Percentiles rank a stretch among this genome's conserved stretches.
Conservation (phyloP, 148 eudicot species). For the Fagopyrum tataricum region DNA sequence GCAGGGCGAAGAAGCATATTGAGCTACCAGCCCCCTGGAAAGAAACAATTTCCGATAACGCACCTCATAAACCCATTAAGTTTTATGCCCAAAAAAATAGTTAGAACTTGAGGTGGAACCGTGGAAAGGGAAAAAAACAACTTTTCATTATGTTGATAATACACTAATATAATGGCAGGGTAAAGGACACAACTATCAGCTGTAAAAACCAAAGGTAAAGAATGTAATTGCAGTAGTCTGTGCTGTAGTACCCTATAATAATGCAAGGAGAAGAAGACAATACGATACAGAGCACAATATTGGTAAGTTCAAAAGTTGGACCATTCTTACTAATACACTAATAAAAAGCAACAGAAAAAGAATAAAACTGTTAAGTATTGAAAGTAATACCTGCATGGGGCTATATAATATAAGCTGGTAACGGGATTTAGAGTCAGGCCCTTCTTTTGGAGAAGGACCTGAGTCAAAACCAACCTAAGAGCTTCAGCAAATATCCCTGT, state of each 20-base stretch:
- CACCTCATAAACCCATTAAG: too few relatives aligned
- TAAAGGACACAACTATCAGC: not conserved
- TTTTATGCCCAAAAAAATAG: too few relatives aligned
- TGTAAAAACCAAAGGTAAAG: not conserved
- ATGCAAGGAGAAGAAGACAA: not conserved
- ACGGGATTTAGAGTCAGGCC: conserved; percentile 76
- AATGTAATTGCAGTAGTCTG: not conserved
- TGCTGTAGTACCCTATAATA: not conserved
- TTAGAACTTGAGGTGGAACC: too few relatives aligned
- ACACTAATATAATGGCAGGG: not conserved
- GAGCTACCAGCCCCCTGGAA: too few relatives aligned
- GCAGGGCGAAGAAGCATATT: too few relatives aligned
- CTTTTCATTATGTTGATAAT: not conserved
- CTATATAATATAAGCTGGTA: conserved; percentile 89
- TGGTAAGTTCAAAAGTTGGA: not conserved
- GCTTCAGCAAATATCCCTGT: conserved; percentile 85
- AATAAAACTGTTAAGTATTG: too few relatives aligned
- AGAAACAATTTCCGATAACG: too few relatives aligned
- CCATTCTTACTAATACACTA: not conserved
- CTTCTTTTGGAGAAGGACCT: conserved; percentile 82
- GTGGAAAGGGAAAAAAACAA: not conserved
- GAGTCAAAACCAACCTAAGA: conserved; percentile 77
- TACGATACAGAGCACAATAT: not conserved
- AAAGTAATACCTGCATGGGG: conserved; percentile 72
- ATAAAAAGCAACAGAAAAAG: too few relatives aligned